Evolutionary conservation across 1,284 basidiomycete species (phyloP).

Genomic region (Boletus austroedulis): DNA sequence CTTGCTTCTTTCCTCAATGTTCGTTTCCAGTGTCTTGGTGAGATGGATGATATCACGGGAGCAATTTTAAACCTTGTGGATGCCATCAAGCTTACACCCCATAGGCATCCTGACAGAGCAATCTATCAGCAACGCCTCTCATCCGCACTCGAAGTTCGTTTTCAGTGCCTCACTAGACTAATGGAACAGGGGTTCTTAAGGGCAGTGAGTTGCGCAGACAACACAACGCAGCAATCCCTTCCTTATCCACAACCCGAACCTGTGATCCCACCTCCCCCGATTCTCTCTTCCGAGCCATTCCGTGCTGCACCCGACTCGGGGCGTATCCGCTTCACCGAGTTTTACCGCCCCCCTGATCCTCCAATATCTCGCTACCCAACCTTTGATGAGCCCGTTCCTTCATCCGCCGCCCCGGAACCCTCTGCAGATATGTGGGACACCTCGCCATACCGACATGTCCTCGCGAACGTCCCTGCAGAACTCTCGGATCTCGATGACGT

Average conservation of each 20-base stretch:
- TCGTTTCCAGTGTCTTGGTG: neutral
- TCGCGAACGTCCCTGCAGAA: conserved; percentile 47
- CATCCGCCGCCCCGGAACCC: conserved; percentile 37
- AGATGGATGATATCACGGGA: neutral
- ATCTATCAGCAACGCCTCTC: too few relatives aligned
- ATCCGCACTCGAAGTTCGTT: too few relatives aligned
- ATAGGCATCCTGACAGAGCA: too few relatives aligned
- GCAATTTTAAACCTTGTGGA: neutral
- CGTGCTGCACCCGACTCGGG: conserved; percentile 9
- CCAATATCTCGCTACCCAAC: conserved; percentile 2
- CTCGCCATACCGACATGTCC: conserved; percentile 46
- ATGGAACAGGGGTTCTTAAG: too few relatives aligned
- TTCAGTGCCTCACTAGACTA: too few relatives aligned
- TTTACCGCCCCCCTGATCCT: conserved; percentile 23
- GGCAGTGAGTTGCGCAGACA: too few relatives aligned
- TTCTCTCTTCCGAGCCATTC: conserved; percentile 4
- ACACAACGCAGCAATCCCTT: too few relatives aligned
- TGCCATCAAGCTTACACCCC: too few relatives aligned
- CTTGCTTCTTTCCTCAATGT: neutral
- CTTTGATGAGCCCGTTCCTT: conserved; percentile 9
- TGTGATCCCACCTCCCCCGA: conserved; percentile 28
- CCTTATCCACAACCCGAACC: conserved; percentile 1
- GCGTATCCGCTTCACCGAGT: conserved; percentile 32
- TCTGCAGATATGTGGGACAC: conserved; percentile 50
- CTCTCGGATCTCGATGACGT: conserved; percentile 34